These are phyloP conservation scores for Eucalyptus cloeziana DNA, from an alignment of 345 rosid genomes.

Conservation along the genomic window DNA sequence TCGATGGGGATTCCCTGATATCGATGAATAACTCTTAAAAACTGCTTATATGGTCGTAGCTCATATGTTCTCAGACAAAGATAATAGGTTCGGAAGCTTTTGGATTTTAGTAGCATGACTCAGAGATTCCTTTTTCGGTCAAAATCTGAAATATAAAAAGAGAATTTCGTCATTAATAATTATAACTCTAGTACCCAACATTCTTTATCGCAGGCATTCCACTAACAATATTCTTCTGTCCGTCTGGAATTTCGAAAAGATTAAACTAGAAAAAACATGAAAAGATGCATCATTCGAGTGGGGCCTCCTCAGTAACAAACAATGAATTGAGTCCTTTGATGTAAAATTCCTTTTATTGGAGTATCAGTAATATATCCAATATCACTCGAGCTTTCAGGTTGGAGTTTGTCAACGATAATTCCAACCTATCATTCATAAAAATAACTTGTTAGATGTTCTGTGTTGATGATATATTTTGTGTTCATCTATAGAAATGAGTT, in stretches of 20 bases:
- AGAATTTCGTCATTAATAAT: neutral
- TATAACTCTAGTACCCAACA: neutral
- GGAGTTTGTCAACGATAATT: neutral
- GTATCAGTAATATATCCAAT: neutral
- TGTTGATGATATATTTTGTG: neutral
- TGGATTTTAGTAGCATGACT: neutral
- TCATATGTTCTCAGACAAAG: neutral
- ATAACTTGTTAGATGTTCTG: neutral
- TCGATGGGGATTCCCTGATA: neutral
- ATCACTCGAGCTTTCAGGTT: neutral
- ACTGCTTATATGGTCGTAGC: neutral
- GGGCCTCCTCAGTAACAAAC: neutral
- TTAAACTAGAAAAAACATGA: neutral
- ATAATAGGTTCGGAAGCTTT: neutral
- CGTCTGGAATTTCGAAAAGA: neutral
- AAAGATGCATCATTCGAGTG: neutral
- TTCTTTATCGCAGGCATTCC: neutral
- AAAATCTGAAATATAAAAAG: neutral
- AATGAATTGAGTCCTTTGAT: neutral
- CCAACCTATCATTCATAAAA: neutral
- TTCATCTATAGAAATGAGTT: neutral
- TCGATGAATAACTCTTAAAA: neutral
- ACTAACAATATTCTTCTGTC: neutral
- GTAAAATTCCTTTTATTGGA: neutral
- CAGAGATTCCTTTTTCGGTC: neutral